phyloP scores from a whole-genome alignment of 2,329 filamentous ascomycete genomes.

The Polytolypa hystricis region DNA sequence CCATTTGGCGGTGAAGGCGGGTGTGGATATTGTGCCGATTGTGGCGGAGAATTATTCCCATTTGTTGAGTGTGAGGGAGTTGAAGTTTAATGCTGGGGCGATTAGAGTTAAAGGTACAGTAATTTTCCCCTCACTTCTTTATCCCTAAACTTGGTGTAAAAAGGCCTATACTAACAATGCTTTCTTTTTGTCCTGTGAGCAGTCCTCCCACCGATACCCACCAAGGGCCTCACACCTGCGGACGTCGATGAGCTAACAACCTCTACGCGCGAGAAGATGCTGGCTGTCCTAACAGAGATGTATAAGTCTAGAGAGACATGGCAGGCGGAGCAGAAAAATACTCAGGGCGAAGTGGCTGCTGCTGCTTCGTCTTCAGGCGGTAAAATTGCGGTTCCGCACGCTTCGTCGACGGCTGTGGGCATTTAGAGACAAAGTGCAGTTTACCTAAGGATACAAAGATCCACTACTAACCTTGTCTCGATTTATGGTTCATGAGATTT shows the following conservation, averaged over 20 bases:
- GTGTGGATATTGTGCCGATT: slow-evolving; percentile 83
- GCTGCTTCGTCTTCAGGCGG: slow-evolving; percentile 13
- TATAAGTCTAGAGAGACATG: slow-evolving; percentile 17
- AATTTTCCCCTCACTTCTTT: slow-evolving; percentile 5
- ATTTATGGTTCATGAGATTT: no score
- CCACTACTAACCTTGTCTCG: no score
- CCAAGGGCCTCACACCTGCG: slow-evolving; percentile 56
- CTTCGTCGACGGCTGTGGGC: slow-evolving; percentile 2
- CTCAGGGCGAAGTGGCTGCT: no score
- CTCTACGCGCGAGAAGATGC: slow-evolving; percentile 63
- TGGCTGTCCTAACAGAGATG: slow-evolving; percentile 44
- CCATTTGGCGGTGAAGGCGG: slow-evolving; percentile 86
- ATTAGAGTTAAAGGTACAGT: slow-evolving; percentile 66
- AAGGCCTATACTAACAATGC: background rate
- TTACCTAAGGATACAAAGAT: no score
- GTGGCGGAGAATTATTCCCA: slow-evolving; percentile 72
- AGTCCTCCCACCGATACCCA: slow-evolving; percentile 75
- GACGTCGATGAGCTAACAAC: slow-evolving; percentile 67
- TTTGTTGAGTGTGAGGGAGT: slow-evolving; percentile 52
- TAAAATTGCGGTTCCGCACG: background rate
- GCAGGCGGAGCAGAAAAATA: slow-evolving; percentile 14
- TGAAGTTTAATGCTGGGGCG: slow-evolving; percentile 55
- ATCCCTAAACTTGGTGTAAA: slow-evolving; percentile 8
- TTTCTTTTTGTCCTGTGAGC: no score
- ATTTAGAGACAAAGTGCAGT: background rate